phyloP scores from a whole-genome alignment of 192 early-diverging fungal genomes.

The Chytriomyces sp. region DNA sequence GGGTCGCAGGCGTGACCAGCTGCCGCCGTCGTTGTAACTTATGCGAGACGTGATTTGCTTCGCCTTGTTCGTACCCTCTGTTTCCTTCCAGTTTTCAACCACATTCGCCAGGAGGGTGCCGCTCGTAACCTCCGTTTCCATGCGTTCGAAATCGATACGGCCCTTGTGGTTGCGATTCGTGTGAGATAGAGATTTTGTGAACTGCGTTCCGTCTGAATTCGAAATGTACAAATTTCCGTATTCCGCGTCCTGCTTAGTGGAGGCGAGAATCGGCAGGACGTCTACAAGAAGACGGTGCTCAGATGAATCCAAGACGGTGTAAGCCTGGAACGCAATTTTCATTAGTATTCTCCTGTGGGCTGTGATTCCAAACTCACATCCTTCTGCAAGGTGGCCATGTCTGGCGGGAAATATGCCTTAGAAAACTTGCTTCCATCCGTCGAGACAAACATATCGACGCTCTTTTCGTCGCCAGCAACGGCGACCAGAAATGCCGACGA shows the following conservation, averaged over 20 bases:
- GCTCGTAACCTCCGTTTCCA: slow-evolving; percentile 67
- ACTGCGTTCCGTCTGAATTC: slow-evolving; percentile 88
- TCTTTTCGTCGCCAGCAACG: slow-evolving; percentile 47
- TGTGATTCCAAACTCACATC: slow-evolving; percentile 19
- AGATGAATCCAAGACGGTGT: slow-evolving; percentile 85
- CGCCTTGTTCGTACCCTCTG: slow-evolving; percentile 39
- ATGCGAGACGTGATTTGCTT: slow-evolving; percentile 74
- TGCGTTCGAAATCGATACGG: slow-evolving; percentile 87
- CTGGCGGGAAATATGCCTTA: slow-evolving; percentile 57
- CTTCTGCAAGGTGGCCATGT: not conserved
- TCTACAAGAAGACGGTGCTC: slow-evolving; percentile 75
- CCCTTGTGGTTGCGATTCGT: slow-evolving; percentile 78
- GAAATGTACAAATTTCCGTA: slow-evolving; percentile 80
- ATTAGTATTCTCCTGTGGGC: too few species aligned
- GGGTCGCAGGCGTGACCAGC: slow-evolving; percentile 72
- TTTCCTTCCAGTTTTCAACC: slow-evolving; percentile 75
- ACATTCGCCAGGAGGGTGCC: slow-evolving; percentile 87
- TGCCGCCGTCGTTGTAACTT: slow-evolving; percentile 84
- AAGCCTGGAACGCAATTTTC: slow-evolving; percentile 49
- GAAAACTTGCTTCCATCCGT: slow-evolving; percentile 68
- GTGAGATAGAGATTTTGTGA: slow-evolving; percentile 74
- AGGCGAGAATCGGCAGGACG: slow-evolving; percentile 49
- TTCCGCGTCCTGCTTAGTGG: slow-evolving; percentile 30
- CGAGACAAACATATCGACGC: slow-evolving; percentile 68
- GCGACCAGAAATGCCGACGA: slow-evolving; percentile 72